Conservation (phyloP, 352 stramenopile genomes). For the Pythium brachiatum region DNA sequence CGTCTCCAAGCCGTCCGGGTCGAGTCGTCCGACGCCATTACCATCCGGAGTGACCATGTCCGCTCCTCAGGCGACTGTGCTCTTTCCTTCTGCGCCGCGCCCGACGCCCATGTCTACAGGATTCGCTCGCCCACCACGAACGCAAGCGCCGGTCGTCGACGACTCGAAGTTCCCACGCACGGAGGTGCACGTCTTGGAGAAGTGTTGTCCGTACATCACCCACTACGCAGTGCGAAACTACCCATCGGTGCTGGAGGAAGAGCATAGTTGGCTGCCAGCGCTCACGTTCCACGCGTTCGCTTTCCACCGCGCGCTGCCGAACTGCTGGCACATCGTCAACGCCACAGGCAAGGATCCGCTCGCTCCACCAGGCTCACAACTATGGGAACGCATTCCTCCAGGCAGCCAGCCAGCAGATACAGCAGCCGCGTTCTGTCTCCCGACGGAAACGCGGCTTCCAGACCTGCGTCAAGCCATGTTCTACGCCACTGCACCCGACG, state of each 20-base stretch:
- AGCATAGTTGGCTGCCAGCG: conserved; percentile 10
- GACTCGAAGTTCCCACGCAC: not conserved
- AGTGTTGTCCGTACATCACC: conserved; percentile 19
- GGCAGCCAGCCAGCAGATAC: not conserved
- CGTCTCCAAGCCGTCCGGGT: too few relatives aligned
- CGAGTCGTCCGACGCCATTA: too few relatives aligned
- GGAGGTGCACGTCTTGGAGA: conserved; percentile 22
- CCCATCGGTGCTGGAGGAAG: conserved; percentile 6
- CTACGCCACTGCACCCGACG: conserved; percentile 11
- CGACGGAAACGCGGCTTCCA: not conserved
- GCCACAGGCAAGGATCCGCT: not conserved
- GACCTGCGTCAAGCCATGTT: not conserved
- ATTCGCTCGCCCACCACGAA: not conserved
- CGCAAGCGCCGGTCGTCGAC: not conserved
- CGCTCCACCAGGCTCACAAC: conserved; percentile 3
- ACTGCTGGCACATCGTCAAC: conserved; percentile 19
- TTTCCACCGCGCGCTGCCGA: not conserved
- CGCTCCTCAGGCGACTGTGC: not conserved
- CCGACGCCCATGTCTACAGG: not conserved
- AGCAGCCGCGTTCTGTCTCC: conserved; percentile 14
- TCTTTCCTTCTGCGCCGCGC: not conserved
- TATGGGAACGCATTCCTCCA: not conserved
- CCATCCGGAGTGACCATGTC: too few relatives aligned
- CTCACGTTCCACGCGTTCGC: conserved; percentile 16
- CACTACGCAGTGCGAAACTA: conserved; percentile 16